phyloP scores from a whole-genome alignment of 2,329 filamentous ascomycete genomes.

The Cladosporium sp. region DNA sequence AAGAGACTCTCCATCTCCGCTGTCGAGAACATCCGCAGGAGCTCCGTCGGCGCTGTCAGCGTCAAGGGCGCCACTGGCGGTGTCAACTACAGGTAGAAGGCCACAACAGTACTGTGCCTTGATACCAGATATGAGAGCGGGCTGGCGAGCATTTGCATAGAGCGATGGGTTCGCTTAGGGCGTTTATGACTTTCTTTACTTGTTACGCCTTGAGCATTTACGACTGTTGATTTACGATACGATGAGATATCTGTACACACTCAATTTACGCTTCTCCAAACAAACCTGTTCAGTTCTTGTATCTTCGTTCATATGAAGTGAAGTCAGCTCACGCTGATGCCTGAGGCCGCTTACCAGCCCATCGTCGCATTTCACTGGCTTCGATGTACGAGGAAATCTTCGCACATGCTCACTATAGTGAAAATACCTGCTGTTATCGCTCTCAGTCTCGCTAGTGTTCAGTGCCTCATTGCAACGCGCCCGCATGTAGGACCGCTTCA shows the following conservation, averaged over 20 bases:
- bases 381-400: no score
- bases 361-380: no score
- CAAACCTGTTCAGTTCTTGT: no score
- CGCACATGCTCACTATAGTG: no score
- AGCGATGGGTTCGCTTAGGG: constrained; percentile 4
- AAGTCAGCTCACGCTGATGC: no score
- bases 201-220: not conserved
- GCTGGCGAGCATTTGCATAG: constrained; percentile 8
- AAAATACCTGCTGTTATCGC: no score
- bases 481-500: no score
- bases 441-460: no score
- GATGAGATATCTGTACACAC: not conserved
- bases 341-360: no score
- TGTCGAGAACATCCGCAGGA: constrained; percentile 29
- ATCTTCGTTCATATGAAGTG: no score
- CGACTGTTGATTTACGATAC: not conserved
- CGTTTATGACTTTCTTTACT: not conserved
- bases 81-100: constrained; percentile 20
- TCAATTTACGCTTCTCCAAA: not conserved
- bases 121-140: not conserved
- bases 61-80: constrained; percentile 34
- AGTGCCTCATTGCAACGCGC: no score
- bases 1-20: constrained; percentile 33
- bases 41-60: constrained; percentile 28
- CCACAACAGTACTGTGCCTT: constrained; percentile 3